Evolutionary conservation across 345 rosid species (phyloP).

Genomic region (Syzygium aromaticum): DNA sequence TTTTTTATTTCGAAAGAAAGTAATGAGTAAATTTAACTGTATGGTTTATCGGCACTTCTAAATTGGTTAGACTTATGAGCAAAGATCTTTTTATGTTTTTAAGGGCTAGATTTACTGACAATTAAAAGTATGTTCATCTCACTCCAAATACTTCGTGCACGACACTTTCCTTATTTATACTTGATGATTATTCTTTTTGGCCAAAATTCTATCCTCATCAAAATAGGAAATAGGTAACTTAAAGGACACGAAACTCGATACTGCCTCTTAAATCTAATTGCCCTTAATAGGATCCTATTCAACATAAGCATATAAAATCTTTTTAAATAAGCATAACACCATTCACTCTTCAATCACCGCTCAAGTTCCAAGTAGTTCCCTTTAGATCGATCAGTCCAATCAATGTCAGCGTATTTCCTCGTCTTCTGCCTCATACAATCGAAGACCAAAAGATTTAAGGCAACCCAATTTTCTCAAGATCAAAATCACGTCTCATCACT

Average conservation of each 20-base stretch:
- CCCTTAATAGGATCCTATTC: neutral
- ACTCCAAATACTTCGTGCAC: no score
- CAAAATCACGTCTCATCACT: no score
- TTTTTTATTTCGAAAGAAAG: neutral
- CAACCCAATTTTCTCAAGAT: neutral
- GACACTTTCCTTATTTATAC: no score
- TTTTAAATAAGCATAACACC: neutral
- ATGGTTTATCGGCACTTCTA: neutral
- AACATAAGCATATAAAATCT: no score
- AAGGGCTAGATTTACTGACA: no score
- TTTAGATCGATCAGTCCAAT: neutral
- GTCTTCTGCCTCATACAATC: neutral
- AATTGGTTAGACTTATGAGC: rapidly evolving
- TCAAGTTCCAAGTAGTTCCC: neutral
- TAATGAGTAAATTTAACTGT: neutral
- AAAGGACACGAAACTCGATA: neutral
- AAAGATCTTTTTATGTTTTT: neutral
- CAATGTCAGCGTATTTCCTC: neutral
- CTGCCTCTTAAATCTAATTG: neutral
- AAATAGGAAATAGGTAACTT: no score
- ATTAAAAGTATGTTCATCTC: no score
- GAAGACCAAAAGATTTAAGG: neutral
- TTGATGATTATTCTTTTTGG: no score
- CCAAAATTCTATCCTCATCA: no score
- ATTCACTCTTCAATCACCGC: neutral